Base-by-base conservation (phyloP, 2,329 filamentous ascomycete species). In the Huntiella abstrusa region DNA sequence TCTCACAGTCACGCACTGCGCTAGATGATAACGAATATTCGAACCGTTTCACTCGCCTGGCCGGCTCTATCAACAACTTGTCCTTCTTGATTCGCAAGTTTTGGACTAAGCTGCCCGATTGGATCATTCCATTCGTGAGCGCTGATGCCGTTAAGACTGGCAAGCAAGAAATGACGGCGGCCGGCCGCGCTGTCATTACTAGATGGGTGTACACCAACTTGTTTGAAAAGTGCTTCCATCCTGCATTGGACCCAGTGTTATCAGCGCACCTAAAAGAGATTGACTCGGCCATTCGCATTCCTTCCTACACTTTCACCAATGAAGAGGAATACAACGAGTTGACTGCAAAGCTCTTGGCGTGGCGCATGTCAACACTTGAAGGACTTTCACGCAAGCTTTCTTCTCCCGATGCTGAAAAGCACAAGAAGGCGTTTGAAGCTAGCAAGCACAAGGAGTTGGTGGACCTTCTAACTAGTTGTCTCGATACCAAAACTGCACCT, bases 91-190 rank as follows among this genome's bases (percentile, higher is more conserved):
- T 96, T 52, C 81, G 91, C 52, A 96, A 96, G 62, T 82, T 92
- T 57, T 98, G 91, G 91, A 76, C 75, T 51, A 68, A 69, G 33
- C 70, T 96, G 46, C 91, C 91, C 0, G 59, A 68, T 4, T 96
- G 86, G 85, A 68, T 98, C 39, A 72, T 77, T 46, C 71, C 70
- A 17, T 83, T 77, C 46, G 83, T 93, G 53, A 95, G 88, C 59
- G 70, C 80, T 45, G 87, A 93, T 55, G 88, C 86, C 1, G 70
- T 92, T 46, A 75, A 79, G 55, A 85, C 80, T 7, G 91, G 87
- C 51, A 93, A 87, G 58, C 87, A 95, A 60, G 91, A 98, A 62
- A 98, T 98, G 91, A 96, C 86, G 5, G 87, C 87, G 4, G 81
- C 93, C 17, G 91, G 91, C 12, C 77, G 88, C 46, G 86, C 88